Conservation (phyloP, 768 basidiomycete species). For the Tremella yokohamensis region DNA sequence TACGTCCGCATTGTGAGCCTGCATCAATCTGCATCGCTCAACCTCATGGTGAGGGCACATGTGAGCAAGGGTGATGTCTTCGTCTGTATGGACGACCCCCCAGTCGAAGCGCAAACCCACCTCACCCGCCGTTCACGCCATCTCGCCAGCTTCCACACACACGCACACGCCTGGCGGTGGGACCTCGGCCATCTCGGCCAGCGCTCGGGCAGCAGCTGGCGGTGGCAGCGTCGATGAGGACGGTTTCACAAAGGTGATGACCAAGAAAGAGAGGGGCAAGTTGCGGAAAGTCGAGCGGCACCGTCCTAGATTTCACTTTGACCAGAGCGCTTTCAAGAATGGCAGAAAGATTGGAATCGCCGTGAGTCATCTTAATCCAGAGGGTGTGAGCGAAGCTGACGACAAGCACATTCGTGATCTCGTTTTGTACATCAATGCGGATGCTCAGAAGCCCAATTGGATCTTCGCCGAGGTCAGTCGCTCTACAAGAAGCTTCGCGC, state of each 20-base stretch:
- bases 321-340: slow-evolving; percentile 71
- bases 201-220: background rate
- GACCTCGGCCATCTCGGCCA: background rate
- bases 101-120: slow-evolving; percentile 1
- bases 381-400: slow-evolving; percentile 1
- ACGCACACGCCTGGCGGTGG: too few species aligned
- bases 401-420: slow-evolving; percentile 81
- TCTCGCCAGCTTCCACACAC: background rate
- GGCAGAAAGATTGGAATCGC: slow-evolving; percentile 74
- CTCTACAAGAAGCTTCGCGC: background rate
- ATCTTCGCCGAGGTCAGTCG: slow-evolving; percentile 69
- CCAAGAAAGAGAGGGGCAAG: slow-evolving; percentile 45
- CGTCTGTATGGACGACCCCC: background rate
- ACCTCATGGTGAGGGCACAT: too few species aligned
- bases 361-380: slow-evolving; percentile 56
- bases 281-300: slow-evolving; percentile 54
- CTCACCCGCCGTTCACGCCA: background rate
- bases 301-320: slow-evolving; percentile 77
- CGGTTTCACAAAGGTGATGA: slow-evolving; percentile 43
- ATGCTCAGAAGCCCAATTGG: slow-evolving; percentile 82
- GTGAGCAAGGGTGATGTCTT: background rate
- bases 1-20: too few species aligned
- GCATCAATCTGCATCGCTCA: too few species aligned
- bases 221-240: slow-evolving; percentile 15
- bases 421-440: slow-evolving; percentile 72